Evolutionary conservation across 306 rosid genomes (phyloP).

Genomic region (Vigna unguiculata): DNA sequence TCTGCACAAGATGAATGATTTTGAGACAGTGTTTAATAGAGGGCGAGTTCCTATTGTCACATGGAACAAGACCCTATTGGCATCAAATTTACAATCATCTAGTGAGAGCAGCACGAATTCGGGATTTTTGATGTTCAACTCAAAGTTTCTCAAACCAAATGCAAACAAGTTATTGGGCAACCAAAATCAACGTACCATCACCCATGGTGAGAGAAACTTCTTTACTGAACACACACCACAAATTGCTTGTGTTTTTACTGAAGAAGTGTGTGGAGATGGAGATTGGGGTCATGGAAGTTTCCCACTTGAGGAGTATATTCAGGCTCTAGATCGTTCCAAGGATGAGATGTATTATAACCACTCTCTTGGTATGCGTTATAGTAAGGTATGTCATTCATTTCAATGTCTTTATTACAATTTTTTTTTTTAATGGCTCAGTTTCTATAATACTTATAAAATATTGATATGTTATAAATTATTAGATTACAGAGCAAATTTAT

Average conservation of each 20-base stretch:
- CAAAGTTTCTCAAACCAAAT: slow-evolving; percentile 68
- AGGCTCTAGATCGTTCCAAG: slow-evolving; percentile 84
- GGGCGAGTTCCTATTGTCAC: slow-evolving; percentile 83
- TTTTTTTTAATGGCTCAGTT: slow-evolving; percentile 23
- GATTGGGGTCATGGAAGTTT: slow-evolving; percentile 94
- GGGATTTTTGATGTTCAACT: slow-evolving; percentile 76
- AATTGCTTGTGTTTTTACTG: slow-evolving; percentile 70
- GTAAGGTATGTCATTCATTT: slow-evolving; percentile 70
- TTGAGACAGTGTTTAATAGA: slow-evolving; percentile 75
- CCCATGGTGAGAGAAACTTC: slow-evolving; percentile 57
- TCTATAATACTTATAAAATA: slow-evolving; percentile 16
- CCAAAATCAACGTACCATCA: slow-evolving; percentile 59
- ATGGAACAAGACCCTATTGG: slow-evolving; percentile 74
- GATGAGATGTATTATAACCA: slow-evolving; percentile 87
- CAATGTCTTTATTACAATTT: slow-evolving; percentile 10
- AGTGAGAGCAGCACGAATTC: slow-evolving; percentile 63
- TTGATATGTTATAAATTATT: slow-evolving; percentile 44
- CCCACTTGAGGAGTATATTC: slow-evolving; percentile 82
- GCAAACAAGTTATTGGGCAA: slow-evolving; percentile 66
- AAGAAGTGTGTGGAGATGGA: slow-evolving; percentile 82
- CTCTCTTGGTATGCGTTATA: slow-evolving; percentile 85
- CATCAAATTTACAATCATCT: slow-evolving; percentile 68
- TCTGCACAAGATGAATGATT: slow-evolving; percentile 59
- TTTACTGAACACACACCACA: slow-evolving; percentile 52
- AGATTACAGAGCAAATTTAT: slow-evolving; percentile 92